Conservation (phyloP, 768 basidiomycete species). For the Trametes elegans region DNA sequence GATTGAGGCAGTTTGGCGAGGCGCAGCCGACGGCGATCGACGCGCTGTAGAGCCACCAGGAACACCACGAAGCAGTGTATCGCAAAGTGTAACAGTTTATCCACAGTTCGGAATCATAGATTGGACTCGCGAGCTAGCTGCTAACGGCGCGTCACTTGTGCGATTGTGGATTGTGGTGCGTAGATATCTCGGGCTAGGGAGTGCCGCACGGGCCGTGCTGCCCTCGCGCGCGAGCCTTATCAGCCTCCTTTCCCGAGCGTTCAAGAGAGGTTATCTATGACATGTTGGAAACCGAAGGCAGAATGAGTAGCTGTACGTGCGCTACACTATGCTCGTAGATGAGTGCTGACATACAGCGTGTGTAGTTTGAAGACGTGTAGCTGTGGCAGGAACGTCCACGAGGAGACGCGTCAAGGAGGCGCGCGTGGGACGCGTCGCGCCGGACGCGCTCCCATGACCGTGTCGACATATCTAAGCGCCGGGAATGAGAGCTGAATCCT, state of each 20-base stretch:
- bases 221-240: background rate
- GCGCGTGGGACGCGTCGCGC: background rate
- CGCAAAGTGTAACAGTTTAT: conserved; percentile 20
- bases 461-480: conserved; percentile 15
- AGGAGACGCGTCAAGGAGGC: background rate
- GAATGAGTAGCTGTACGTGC: too few species aligned
- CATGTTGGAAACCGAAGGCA: too few species aligned
- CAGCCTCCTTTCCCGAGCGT: background rate
- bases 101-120: background rate
- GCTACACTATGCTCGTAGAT: too few species aligned
- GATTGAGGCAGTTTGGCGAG: background rate
- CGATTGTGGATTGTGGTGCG: conserved; percentile 1
- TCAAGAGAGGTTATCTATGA: background rate
- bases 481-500: background rate
- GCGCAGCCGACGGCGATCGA: background rate
- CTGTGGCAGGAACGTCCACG: too few species aligned
- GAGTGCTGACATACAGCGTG: too few species aligned
- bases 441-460: background rate
- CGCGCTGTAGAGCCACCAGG: background rate
- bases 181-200: background rate
- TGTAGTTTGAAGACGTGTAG: too few species aligned
- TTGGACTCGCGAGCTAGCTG: background rate
- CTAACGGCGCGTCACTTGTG: background rate
- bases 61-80: conserved; percentile 16
- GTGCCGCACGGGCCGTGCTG: conserved; percentile 1